Percentiles rank a stretch among this genome's conserved stretches.
Conservation (phyloP, 1,139 yeast genomes). For the Scheffersomyces cryptocercus region DNA sequence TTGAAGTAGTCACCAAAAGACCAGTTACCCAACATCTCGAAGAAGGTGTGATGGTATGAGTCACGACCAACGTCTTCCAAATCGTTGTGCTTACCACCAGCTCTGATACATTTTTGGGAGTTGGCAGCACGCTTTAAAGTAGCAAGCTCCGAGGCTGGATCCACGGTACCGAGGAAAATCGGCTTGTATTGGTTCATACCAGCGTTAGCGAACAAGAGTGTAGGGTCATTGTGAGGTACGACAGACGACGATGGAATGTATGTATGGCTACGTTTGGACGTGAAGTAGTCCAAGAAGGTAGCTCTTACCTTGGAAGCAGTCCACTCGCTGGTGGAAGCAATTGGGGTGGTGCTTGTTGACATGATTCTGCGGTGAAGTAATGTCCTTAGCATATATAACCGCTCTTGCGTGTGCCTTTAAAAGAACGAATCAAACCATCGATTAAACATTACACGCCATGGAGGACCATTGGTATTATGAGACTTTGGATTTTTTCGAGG, state of each 20-base stretch:
- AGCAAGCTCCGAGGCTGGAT: constrained; percentile 87
- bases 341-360: constrained; percentile 10
- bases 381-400: constrained; percentile 14
- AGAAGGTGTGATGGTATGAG: constrained; percentile 96
- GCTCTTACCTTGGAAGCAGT: constrained; percentile 77
- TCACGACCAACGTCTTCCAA: constrained; percentile 98
- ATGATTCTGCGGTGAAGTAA: constrained; percentile 15
- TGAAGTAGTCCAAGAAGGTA: constrained; percentile 83
- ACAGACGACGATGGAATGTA: constrained; percentile 93
- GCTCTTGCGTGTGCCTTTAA: neutral
- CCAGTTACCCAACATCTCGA: constrained; percentile 99
- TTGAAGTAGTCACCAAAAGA: constrained; percentile 98
- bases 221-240: constrained; percentile 97
- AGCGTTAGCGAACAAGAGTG: constrained; percentile 92
- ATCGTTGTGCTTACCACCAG: constrained; percentile 99
- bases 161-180: constrained; percentile 93
- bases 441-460: too few relatives aligned
- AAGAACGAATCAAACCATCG: too few relatives aligned
- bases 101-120: constrained; percentile 98
- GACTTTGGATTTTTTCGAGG: too few relatives aligned
- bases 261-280: constrained; percentile 61
- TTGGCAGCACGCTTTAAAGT: constrained; percentile 85
- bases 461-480: too few relatives aligned
- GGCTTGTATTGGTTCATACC: constrained; percentile 99
- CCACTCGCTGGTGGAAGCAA: constrained; percentile 42